Base-by-base conservation (phyloP, 1,284 basidiomycete genomes). In the Apiotrichum mycotoxinovorans region DNA sequence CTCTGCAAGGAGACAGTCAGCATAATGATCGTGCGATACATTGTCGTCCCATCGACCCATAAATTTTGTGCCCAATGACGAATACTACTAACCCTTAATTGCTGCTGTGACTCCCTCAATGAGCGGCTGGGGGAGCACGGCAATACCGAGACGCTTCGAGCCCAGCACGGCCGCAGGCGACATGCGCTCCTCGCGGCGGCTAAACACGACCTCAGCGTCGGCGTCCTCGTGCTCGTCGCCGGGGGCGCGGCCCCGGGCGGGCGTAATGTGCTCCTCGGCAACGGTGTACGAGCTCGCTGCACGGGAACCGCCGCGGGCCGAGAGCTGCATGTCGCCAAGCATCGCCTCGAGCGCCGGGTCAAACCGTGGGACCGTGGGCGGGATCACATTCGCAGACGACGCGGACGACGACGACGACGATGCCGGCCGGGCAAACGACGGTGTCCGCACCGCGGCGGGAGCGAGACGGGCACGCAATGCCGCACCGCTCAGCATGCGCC, bases 111-210 rank as follows among this genome's bases (percentile, higher is more conserved):
- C 71, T 9, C 68, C 66, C 22, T 68, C 58, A 12, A 67, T 60
- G 14, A 94, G 79, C 71, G 89, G 84, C 12, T 81, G 71, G 1
- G 90, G 87, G 12, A 94, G 68, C 11, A 86, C 78, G 14, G 90
- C 83, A 54, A 84, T 78, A 10, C 88, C 87, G 51, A 90, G 81
- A 30, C 80, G 75, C 61, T 85, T 82, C 63, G 86, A 87, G 18
- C 90, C 91, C 72, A 89, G 87, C 15, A 80, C 75, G 22, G 89
- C 88, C 27, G 90, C 89, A 50, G 90, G 88, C 23, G 88, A 90
- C 68, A 88, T 87, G 56, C 87, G 78, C 44, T 82, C 75, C 70
- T 34, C 60, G 44, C 45, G 59, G 58, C 26, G 38, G 12, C 12
- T 20, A 37, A 48, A 48, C 4, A 10, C n/a, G 34, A 48, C 14